Conservation (phyloP, 1,139 yeast genomes). For the Lodderomyces oxycetoniae region DNA sequence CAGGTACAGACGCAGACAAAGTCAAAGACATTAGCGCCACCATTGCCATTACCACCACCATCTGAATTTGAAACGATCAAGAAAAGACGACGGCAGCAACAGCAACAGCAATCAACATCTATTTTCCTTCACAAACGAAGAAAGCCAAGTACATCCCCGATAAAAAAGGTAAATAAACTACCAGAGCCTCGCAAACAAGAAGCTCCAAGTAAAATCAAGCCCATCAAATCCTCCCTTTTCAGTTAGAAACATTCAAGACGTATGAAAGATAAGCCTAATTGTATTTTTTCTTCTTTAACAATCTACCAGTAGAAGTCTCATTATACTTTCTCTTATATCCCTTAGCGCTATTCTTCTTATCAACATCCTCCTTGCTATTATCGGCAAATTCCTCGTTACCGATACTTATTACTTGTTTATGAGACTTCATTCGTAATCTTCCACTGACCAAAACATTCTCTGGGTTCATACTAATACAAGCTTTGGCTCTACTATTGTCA, state of each 20-base stretch:
- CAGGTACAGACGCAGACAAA: too few relatives aligned
- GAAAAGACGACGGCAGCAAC: slow-evolving; percentile 11
- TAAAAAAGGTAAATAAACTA: slow-evolving; percentile 5
- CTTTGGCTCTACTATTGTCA: slow-evolving; percentile 56
- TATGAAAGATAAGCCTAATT: slow-evolving; percentile 1
- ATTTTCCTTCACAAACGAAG: slow-evolving; percentile 18
- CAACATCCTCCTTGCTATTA: slow-evolving; percentile 22
- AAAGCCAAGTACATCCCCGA: slow-evolving; percentile 8
- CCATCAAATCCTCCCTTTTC: slow-evolving; percentile 32
- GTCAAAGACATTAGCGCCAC: too few relatives aligned
- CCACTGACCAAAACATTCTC: slow-evolving; percentile 66
- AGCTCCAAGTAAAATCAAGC: slow-evolving; percentile 19
- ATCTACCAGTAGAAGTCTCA: slow-evolving; percentile 24
- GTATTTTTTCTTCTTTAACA: slow-evolving; percentile 22
- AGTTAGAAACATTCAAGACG: slow-evolving; percentile 11
- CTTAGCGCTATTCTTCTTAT: slow-evolving; percentile 21
- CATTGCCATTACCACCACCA: slow-evolving; percentile 4
- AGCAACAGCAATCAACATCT: slow-evolving; percentile 18
- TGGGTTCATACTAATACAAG: slow-evolving; percentile 56
- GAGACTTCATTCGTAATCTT: slow-evolving; percentile 61
- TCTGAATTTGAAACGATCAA: slow-evolving; percentile 1
- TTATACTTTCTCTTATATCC: slow-evolving; percentile 24
- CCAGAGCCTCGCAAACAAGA: slow-evolving; percentile 7
- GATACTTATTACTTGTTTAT: slow-evolving; percentile 58
- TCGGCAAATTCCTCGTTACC: slow-evolving; percentile 22